Base-by-base conservation (phyloP, 2,329 filamentous ascomycete genomes). In the Hypoxylon sp. region DNA sequence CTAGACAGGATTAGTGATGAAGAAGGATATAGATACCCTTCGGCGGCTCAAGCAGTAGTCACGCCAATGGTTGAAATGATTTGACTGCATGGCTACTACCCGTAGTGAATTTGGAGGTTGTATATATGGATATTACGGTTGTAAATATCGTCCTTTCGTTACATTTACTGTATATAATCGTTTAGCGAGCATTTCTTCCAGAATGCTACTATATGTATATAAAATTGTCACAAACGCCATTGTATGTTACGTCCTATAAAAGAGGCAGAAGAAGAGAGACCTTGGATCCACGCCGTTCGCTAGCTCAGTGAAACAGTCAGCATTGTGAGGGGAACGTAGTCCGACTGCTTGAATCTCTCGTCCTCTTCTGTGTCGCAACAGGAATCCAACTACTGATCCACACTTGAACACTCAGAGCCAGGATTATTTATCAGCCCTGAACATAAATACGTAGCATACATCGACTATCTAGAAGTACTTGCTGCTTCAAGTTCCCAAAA, bases 1-100 rank as follows among this genome's bases (percentile, higher is more conserved):
- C 36, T 76, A 13, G 68, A 73, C 41, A 73, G 65, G 49, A 57
- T 76, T n/a, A 69, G 68, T 30, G 72, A 75, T 17, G 69, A 73
- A 32, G 68, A 72, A 13, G 73, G 75, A 1, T 60, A 58, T 46
- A 65, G 65, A 32, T 72, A 64, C 32, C 43, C 61, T 30, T 21
- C 60, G 11, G 69, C 70, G 1, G 13, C 45, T n/a, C 67, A 69
- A 36, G 28, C 60, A 6, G 45, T 76, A 17, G 64, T 63, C 13
- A 51, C 57, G 3, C 73, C 74, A 2, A 50, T 72, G 1, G 46
- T 70, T 28, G 70, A 72, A 53, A 57, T 32, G n/a, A 53, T 72
- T 50, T 72, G 48, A 60, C 11, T 41, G 38, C n/a, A 51, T 19
- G 23, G 28, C 28, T 45, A 57, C 4, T 41, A 53, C 30, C 17